Percentiles rank a stretch among this genome's conserved stretches.
Conservation (phyloP, 2,329 filamentous ascomycete genomes). For the Aspergillus sp. region DNA sequence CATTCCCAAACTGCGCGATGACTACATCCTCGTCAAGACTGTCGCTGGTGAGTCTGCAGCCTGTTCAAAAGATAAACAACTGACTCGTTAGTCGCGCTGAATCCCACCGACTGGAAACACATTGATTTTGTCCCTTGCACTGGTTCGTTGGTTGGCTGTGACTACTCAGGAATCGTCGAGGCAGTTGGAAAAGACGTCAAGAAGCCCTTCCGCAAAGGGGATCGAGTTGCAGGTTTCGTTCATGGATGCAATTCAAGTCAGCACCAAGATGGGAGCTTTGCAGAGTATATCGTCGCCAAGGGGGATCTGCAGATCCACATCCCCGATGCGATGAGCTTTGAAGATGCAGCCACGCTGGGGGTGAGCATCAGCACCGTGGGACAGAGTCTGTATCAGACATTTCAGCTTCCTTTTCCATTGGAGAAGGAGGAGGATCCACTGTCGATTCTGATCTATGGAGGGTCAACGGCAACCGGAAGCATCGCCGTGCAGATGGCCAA, state of each 20-base stretch:
- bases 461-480: conserved; percentile 25
- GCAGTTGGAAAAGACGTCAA: conserved; percentile 44
- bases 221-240: conserved; percentile 46
- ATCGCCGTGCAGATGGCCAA: conserved; percentile 32
- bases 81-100: conserved; percentile 38
- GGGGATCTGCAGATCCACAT: conserved; percentile 43
- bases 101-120: conserved; percentile 53
- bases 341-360: conserved; percentile 48
- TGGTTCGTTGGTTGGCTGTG: conserved; percentile 43
- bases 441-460: conserved; percentile 30
- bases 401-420: conserved; percentile 14
- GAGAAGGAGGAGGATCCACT: conserved; percentile 8
- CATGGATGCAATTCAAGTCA: conserved; percentile 38
- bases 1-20: conserved; percentile 37
- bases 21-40: conserved; percentile 50
- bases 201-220: conserved; percentile 42
- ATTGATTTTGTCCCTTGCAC: conserved; percentile 27
- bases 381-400: conserved; percentile 32
- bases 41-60: conserved; percentile 16
- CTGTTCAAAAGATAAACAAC: too few species aligned
- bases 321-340: conserved; percentile 42
- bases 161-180: conserved; percentile 48
- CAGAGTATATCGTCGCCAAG: conserved; percentile 47
- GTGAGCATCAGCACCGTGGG: conserved; percentile 48
- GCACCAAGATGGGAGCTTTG: conserved; percentile 48